phyloP scores from a whole-genome alignment of 495 filamentous ascomycete genomes.

The Viridothelium virens region DNA sequence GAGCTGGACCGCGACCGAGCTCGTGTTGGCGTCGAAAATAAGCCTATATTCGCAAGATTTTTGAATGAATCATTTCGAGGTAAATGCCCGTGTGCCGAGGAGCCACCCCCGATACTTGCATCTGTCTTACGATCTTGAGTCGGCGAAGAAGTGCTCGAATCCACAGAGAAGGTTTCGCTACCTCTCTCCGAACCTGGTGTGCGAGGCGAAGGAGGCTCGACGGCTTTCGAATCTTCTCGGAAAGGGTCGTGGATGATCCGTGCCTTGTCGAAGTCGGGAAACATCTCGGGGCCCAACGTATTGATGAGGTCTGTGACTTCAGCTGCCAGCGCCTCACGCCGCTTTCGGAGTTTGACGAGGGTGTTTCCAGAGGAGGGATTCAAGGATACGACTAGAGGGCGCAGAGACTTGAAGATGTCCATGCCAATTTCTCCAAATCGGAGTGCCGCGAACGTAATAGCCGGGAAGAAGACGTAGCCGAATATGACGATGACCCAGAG shows the following conservation, averaged over 20 bases:
- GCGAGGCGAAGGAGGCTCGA: conserved; percentile 13
- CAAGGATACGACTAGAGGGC: conserved; percentile 81
- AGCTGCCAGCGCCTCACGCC: conserved; percentile 63
- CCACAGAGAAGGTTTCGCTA: conserved; percentile 18
- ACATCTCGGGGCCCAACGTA: conserved; percentile 89
- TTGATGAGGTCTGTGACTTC: conserved; percentile 91
- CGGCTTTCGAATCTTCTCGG: neutral
- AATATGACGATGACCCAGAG: conserved; percentile 66
- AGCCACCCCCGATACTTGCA: conserved; percentile 30
- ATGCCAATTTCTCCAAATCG: conserved; percentile 95
- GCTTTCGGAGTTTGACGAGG: conserved; percentile 66
- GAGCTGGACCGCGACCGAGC: conserved; percentile 64
- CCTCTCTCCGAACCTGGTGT: conserved; percentile 9
- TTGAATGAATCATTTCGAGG: conserved; percentile 89
- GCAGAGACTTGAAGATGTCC: conserved; percentile 94
- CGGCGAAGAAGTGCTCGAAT: conserved; percentile 19
- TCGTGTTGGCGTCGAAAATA: conserved; percentile 73
- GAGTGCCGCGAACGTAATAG: conserved; percentile 86
- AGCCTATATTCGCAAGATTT: conserved; percentile 73
- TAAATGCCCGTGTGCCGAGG: conserved; percentile 44
- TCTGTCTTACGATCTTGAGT: conserved; percentile 8
- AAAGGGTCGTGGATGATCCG: conserved; percentile 62
- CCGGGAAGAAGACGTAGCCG: conserved; percentile 72
- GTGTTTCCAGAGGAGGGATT: conserved; percentile 78
- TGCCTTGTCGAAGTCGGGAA: conserved; percentile 83